A percentile compares a stretch with the other conserved stretches of the same genome.
These are phyloP conservation scores for Flueggea neowawraea DNA, from an alignment of 441 rosid genomes.

Conservation along the genomic window DNA sequence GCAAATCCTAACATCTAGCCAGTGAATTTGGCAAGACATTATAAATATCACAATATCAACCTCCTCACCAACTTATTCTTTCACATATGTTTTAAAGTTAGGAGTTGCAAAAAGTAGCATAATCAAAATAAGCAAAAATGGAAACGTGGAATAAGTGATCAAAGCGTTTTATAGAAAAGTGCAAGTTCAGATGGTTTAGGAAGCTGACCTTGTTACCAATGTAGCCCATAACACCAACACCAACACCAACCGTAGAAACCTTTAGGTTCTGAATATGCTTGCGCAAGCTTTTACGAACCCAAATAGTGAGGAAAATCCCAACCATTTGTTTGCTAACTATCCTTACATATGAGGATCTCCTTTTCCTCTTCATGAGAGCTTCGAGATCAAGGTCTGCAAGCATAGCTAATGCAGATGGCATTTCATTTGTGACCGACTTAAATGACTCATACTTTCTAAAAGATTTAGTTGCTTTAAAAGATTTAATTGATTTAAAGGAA, in stretches of 20 bases:
- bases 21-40: no score
- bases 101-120: background rate
- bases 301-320: constrained; percentile 78
- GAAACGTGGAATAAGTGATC: background rate
- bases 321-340: constrained; percentile 98
- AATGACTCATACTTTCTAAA: constrained; percentile 58
- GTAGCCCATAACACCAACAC: constrained; percentile 93
- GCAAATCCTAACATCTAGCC: no score
- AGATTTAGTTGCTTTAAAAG: constrained; percentile 51
- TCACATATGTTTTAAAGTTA: no score
- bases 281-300: constrained; percentile 90
- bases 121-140: background rate
- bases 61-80: no score
- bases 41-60: no score
- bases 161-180: constrained; percentile 2
- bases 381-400: constrained; percentile 67
- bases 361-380: constrained; percentile 64
- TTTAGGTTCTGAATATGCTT: constrained; percentile 76
- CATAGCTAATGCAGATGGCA: constrained; percentile 37
- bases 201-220: constrained; percentile 88
- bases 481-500: constrained; percentile 53
- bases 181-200: constrained; percentile 13
- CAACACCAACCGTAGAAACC: constrained; percentile 97
- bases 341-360: constrained; percentile 68
- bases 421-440: constrained; percentile 41